Evolutionary conservation across 495 filamentous ascomycete species (phyloP).

Genomic region (Geopyxis carbonaria): DNA sequence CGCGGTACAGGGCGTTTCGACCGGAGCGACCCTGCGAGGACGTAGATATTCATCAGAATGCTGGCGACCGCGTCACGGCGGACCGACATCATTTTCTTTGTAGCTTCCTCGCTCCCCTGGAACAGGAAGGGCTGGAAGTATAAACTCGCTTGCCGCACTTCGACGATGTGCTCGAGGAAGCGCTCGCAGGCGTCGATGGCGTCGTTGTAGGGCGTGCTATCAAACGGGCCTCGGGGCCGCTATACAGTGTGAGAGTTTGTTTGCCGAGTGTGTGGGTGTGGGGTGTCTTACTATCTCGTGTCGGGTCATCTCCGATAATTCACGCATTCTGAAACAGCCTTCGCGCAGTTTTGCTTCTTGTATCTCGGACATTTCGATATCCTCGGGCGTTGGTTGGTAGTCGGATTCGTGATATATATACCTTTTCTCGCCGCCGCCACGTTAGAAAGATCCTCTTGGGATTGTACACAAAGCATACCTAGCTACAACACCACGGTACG

Average conservation of each 20-base stretch:
- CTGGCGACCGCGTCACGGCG: constrained; percentile 40
- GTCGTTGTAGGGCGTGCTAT: constrained; percentile 38
- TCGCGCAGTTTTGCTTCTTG: constrained; percentile 40
- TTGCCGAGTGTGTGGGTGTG: neutral
- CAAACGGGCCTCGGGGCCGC: constrained; percentile 39
- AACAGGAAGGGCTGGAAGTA: constrained; percentile 35
- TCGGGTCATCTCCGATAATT: constrained; percentile 38
- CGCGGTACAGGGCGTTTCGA: constrained; percentile 34
- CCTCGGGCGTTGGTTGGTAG: constrained; percentile 32
- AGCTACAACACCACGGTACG: constrained; percentile 38
- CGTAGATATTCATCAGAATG: constrained; percentile 40
- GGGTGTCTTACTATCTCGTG: constrained; percentile 33
- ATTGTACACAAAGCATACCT: constrained; percentile 24
- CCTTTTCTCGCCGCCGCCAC: constrained; percentile 9
- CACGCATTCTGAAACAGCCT: constrained; percentile 39
- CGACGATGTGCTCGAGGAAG: constrained; percentile 41
- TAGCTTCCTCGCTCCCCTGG: constrained; percentile 29
- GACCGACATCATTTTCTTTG: constrained; percentile 30
- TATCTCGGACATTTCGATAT: constrained; percentile 38
- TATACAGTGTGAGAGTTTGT: constrained; percentile 8
- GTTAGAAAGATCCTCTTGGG: constrained; percentile 1
- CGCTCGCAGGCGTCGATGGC: constrained; percentile 37
- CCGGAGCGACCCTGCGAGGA: constrained; percentile 37
- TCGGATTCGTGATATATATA: constrained; percentile 41
- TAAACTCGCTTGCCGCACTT: constrained; percentile 39